Conservation (phyloP, 2,329 filamentous ascomycete species). For the Peltaster fructicola region DNA sequence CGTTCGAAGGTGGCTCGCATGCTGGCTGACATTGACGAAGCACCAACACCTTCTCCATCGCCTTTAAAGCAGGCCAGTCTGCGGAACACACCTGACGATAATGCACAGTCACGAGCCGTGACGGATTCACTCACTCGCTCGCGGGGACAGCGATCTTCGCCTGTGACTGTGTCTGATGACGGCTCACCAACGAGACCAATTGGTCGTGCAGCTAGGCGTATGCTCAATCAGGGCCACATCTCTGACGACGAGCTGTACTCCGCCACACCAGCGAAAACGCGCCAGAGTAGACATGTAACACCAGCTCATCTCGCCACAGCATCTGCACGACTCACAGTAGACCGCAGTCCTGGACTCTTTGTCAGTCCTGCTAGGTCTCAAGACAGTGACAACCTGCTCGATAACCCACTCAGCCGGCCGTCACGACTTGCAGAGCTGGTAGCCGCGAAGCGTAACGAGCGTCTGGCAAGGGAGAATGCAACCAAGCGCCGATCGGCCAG, state of each 20-base stretch:
- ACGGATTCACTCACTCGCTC: too few relatives aligned
- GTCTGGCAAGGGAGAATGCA: conserved; percentile 10
- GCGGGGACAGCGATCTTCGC: too few relatives aligned
- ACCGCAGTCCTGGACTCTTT: conserved; percentile 10
- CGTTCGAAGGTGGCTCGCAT: conserved; percentile 11
- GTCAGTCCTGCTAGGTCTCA: conserved; percentile 15
- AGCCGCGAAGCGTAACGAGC: conserved; percentile 15
- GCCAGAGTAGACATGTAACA: too few relatives aligned
- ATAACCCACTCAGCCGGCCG: conserved; percentile 5
- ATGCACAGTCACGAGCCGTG: too few relatives aligned
- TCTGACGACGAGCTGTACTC: conserved; percentile 15
- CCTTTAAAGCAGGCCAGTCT: conserved; percentile 1
- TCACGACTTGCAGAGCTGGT: conserved; percentile 15
- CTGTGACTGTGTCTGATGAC: too few relatives aligned
- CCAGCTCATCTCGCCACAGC: too few relatives aligned
- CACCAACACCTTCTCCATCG: conserved; percentile 9
- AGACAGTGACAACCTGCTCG: conserved; percentile 10
- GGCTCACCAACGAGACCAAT: too few relatives aligned
- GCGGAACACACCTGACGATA: too few relatives aligned
- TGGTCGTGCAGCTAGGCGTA: conserved; percentile 14
- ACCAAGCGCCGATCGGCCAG: conserved; percentile 1
- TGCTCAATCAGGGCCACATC: conserved; percentile 8
- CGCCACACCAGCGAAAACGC: conserved; percentile 10
- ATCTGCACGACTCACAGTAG: too few relatives aligned
- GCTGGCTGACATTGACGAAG: conserved; percentile 12